A percentile compares a stretch with the other conserved stretches of the same genome.
Conservation (phyloP, 176 grass and related monocot species). For the Oryza longistaminata region DNA sequence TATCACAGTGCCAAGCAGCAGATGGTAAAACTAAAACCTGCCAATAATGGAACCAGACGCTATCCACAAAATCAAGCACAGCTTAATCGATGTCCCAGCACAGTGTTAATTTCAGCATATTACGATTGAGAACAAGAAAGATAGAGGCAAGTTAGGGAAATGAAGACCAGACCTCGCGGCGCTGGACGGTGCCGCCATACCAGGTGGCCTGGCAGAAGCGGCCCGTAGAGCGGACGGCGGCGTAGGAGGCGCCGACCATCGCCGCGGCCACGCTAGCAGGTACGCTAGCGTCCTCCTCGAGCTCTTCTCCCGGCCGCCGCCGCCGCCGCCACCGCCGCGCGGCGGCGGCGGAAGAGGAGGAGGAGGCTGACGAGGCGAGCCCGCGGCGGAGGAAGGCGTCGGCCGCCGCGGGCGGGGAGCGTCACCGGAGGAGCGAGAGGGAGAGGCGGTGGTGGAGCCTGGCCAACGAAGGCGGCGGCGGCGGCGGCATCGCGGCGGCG, state of each 20-base stretch:
- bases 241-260: slow-evolving; percentile 97
- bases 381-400: slow-evolving; percentile 32
- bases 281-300: slow-evolving; percentile 68
- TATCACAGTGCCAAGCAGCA: neutral
- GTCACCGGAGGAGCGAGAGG: slow-evolving; percentile 1
- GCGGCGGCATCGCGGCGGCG: slow-evolving; percentile 45
- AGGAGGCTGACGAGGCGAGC: neutral
- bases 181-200: slow-evolving; percentile 66
- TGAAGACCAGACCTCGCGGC: slow-evolving; percentile 67
- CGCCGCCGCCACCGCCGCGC: no score
- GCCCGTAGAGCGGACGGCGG: slow-evolving; percentile 76
- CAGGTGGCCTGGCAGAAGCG: slow-evolving; percentile 92
- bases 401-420: neutral
- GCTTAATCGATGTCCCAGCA: neutral
- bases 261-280: slow-evolving; percentile 63
- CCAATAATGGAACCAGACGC: neutral
- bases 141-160: neutral
- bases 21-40: slow-evolving; percentile 20
- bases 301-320: slow-evolving; percentile 67
- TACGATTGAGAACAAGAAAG: neutral
- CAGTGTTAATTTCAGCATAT: neutral
- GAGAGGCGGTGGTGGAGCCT: slow-evolving; percentile 27
- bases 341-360: slow-evolving; percentile 22
- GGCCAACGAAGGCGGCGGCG: slow-evolving; percentile 19
- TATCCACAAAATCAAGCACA: neutral